Conservation (phyloP, 2,329 filamentous ascomycete species). For the Sporothrix euskadiensis region DNA sequence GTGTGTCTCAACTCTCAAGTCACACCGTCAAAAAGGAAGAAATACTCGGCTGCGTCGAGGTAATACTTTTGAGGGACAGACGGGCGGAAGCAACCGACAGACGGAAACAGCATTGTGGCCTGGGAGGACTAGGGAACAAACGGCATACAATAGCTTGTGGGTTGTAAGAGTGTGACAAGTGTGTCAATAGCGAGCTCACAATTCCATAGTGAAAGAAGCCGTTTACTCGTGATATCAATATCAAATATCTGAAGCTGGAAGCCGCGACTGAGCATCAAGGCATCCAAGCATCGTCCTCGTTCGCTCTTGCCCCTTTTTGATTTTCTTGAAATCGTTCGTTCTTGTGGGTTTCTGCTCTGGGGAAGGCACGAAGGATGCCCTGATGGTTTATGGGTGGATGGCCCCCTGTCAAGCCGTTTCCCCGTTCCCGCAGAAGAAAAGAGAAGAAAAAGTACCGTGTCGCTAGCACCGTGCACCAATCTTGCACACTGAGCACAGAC, state of each 20-base stretch:
- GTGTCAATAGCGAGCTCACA: not conserved
- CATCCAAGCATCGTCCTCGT: not conserved
- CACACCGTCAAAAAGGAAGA: not conserved
- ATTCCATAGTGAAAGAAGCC: not conserved
- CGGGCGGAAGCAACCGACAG: not conserved
- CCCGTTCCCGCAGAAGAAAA: constrained; percentile 1
- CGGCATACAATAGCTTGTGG: not conserved
- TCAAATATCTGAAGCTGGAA: no score
- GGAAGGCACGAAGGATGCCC: not conserved
- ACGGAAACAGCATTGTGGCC: not conserved
- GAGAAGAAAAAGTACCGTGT: not conserved
- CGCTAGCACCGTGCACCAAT: not conserved
- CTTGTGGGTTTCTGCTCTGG: not conserved
- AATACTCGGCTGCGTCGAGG: constrained; percentile 9
- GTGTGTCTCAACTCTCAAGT: not conserved
- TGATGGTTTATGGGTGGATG: not conserved
- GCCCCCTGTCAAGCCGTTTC: not conserved
- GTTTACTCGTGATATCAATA: not conserved
- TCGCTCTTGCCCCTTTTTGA: not conserved
- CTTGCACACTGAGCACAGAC: not conserved
- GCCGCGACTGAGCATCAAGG: no score
- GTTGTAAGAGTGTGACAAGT: not conserved
- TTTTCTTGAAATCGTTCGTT: not conserved
- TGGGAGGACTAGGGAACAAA: not conserved
- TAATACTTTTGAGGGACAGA: not conserved